These are phyloP conservation scores for Selenicereus undatus DNA, from an alignment of 148 eudicot species.

Conservation along the genomic window DNA sequence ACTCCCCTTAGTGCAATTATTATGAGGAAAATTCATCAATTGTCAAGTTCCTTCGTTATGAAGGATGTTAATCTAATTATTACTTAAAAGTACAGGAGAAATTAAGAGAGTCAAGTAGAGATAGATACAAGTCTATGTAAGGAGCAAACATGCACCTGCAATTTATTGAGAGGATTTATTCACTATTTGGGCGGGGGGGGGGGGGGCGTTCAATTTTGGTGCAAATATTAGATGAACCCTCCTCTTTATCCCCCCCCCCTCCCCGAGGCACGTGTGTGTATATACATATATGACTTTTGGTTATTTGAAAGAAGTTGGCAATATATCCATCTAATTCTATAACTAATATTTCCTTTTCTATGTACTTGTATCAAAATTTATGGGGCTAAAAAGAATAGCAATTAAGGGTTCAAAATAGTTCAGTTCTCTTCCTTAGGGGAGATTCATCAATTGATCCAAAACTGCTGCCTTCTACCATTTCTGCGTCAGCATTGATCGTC, in stretches of 20 bases:
- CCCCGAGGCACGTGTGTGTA: neutral
- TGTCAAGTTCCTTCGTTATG: neutral
- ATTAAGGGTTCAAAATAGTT: no score
- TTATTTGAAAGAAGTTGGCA: slow-evolving; percentile 1
- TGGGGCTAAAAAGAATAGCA: neutral
- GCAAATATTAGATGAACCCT: neutral
- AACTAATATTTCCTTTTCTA: slow-evolving; percentile 7
- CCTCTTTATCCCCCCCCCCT: neutral
- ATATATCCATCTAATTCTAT: slow-evolving; percentile 14
- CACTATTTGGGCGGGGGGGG: neutral
- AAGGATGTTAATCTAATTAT: no score
- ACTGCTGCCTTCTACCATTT: slow-evolving; percentile 12
- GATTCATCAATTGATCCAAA: slow-evolving; percentile 18
- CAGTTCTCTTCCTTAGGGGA: no score
- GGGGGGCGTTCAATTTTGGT: neutral
- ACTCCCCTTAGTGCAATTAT: neutral
- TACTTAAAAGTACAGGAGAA: no score
- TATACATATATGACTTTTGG: neutral
- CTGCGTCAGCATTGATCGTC: slow-evolving; percentile 15
- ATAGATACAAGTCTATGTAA: no score
- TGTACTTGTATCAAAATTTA: slow-evolving; percentile 26
- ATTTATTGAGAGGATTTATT: no score
- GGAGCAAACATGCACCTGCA: no score
- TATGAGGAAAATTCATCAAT: neutral
- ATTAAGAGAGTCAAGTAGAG: no score